These are phyloP conservation scores for Solanum ahanhuiri DNA, from an alignment of 257 asterid species.

Conservation along the genomic window DNA sequence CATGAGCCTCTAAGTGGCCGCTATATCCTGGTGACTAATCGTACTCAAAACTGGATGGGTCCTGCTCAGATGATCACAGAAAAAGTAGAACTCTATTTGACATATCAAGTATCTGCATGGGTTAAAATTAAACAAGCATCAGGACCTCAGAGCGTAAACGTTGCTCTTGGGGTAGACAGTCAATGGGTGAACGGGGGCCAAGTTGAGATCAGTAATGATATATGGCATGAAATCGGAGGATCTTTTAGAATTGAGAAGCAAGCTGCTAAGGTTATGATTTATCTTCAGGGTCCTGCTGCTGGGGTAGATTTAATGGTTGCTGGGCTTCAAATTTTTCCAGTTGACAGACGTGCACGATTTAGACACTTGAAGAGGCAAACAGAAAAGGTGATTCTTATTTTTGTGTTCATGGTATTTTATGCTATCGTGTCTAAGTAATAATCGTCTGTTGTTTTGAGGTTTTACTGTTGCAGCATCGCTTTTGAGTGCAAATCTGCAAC, in stretches of 20 bases:
- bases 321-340: slow-evolving; percentile 76
- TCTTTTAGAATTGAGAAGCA: slow-evolving; percentile 83
- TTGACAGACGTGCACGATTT: slow-evolving; percentile 49
- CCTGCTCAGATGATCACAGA: slow-evolving; percentile 83
- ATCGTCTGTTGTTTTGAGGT: too few species aligned
- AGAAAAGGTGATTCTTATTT: slow-evolving; percentile 40
- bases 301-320: slow-evolving; percentile 80
- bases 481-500: too few species aligned
- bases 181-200: slow-evolving; percentile 89
- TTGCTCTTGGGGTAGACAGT: slow-evolving; percentile 74
- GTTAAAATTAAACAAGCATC: slow-evolving; percentile 49
- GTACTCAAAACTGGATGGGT: slow-evolving; percentile 93
- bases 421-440: too few species aligned
- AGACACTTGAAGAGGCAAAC: slow-evolving; percentile 41
- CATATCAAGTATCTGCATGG: slow-evolving; percentile 96
- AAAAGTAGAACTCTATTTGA: slow-evolving; percentile 49
- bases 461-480: too few species aligned
- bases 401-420: neutral
- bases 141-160: slow-evolving; percentile 47
- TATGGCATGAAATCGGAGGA: slow-evolving; percentile 85
- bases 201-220: slow-evolving; percentile 56
- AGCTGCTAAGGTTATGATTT: slow-evolving; percentile 48
- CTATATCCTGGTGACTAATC: slow-evolving; percentile 50
- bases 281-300: slow-evolving; percentile 73
- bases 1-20: slow-evolving; percentile 64